Evolutionary conservation across 139 green algal species (phyloP).

Genomic region (Tetradesmus obliquus): DNA sequence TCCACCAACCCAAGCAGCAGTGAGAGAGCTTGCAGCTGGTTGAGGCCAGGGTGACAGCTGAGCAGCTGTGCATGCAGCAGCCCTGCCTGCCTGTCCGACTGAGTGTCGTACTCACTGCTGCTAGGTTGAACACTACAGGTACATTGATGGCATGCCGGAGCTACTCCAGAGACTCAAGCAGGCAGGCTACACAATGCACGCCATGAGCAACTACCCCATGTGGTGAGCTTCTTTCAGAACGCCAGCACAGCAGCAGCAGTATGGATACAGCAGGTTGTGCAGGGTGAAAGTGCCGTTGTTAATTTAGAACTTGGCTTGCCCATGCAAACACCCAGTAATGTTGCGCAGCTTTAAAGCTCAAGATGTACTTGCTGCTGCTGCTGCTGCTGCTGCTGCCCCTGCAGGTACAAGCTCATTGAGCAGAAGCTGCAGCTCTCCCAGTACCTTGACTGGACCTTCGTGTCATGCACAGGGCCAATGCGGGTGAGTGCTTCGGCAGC

Average conservation of each 20-base stretch:
- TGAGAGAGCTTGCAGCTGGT: background rate
- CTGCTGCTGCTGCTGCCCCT: constrained; percentile 26
- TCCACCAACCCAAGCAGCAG: background rate
- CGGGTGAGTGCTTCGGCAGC: constrained; percentile 48
- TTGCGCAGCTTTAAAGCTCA: background rate
- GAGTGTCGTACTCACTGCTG: constrained; percentile 2
- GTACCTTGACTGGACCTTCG: constrained; percentile 88
- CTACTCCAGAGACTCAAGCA: constrained; percentile 71
- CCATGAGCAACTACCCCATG: constrained; percentile 83
- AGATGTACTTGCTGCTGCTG: too few species aligned
- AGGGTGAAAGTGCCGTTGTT: too few species aligned
- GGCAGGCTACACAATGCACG: constrained; percentile 74
- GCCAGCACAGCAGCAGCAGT: background rate
- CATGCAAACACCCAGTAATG: background rate
- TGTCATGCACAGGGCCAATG: constrained; percentile 84
- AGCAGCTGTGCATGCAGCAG: background rate
- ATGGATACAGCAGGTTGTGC: background rate
- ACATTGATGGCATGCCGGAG: constrained; percentile 83
- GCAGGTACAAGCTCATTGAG: constrained; percentile 73
- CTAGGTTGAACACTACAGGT: constrained; percentile 71
- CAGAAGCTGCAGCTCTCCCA: constrained; percentile 77
- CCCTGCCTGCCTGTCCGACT: background rate
- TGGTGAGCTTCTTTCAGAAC: constrained; percentile 63
- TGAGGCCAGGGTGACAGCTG: background rate
- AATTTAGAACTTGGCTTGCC: too few species aligned